Evolutionary conservation across 352 stramenopile species (phyloP).

Genomic region (Globisporangium emineosum): DNA sequence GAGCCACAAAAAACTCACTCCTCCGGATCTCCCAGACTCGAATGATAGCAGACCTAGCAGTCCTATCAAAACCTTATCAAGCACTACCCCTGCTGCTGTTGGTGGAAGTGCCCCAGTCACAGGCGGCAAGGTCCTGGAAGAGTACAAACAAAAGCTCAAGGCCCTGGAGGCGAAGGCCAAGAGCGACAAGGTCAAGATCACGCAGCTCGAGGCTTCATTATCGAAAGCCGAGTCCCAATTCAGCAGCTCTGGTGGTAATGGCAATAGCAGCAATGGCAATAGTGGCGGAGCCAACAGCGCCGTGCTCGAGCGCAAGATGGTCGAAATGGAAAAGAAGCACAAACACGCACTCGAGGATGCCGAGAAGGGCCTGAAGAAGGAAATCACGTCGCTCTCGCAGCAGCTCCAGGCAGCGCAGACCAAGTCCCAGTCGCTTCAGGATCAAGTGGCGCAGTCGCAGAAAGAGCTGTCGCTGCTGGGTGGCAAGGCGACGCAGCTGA

Average conservation of each 20-base stretch:
- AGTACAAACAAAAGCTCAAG: slow-evolving; percentile 77
- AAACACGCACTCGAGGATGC: slow-evolving; percentile 64
- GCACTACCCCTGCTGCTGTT: background rate
- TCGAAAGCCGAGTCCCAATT: slow-evolving; percentile 49
- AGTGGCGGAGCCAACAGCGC: slow-evolving; percentile 19
- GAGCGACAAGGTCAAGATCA: slow-evolving; percentile 69
- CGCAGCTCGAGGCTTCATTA: slow-evolving; percentile 65
- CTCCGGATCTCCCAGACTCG: slow-evolving; percentile 15
- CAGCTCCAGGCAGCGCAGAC: slow-evolving; percentile 53
- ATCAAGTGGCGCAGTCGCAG: slow-evolving; percentile 44
- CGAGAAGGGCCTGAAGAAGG: slow-evolving; percentile 50
- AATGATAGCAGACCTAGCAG: slow-evolving; percentile 4
- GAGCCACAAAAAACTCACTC: slow-evolving; percentile 18
- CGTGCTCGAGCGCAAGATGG: slow-evolving; percentile 55
- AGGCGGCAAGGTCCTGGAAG: slow-evolving; percentile 39
- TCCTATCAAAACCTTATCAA: background rate
- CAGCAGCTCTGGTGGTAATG: slow-evolving; percentile 14
- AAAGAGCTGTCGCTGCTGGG: slow-evolving; percentile 44
- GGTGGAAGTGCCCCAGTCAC: background rate
- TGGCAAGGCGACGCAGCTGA: slow-evolving; percentile 50
- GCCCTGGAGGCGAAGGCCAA: slow-evolving; percentile 61
- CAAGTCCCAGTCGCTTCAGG: slow-evolving; percentile 39
- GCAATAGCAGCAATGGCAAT: slow-evolving; percentile 5
- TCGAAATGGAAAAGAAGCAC: slow-evolving; percentile 78
- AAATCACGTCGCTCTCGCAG: slow-evolving; percentile 39